Conservation (phyloP, 2,329 filamentous ascomycete species). For the Ploettnerulaceae sp. region DNA sequence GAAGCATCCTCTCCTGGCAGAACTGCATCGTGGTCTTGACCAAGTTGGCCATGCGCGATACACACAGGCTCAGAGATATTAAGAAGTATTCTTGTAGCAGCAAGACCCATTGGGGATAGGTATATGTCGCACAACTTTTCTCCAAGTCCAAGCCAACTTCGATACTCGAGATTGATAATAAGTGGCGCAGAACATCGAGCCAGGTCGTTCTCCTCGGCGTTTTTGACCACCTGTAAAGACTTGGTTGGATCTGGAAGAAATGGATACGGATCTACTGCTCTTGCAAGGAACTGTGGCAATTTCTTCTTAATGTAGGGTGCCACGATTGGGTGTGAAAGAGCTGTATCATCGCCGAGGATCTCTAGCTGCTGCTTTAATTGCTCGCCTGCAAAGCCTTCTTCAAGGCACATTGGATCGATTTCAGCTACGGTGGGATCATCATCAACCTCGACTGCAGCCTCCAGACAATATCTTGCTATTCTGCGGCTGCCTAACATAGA, state of each 20-base stretch:
- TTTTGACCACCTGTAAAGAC: slow-evolving; percentile 9
- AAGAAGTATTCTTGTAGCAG: slow-evolving; percentile 22
- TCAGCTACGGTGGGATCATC: slow-evolving; percentile 60
- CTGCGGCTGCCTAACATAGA: slow-evolving; percentile 52
- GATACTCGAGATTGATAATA: slow-evolving; percentile 20
- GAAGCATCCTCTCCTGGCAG: neutral
- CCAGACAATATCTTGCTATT: slow-evolving; percentile 57
- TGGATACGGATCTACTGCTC: slow-evolving; percentile 56
- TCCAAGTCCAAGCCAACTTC: slow-evolving; percentile 30
- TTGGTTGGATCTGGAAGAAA: slow-evolving; percentile 52
- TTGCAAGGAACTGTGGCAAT: slow-evolving; percentile 47
- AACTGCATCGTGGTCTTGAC: neutral
- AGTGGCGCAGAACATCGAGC: neutral
- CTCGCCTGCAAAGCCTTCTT: slow-evolving; percentile 58
- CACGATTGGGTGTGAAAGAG: slow-evolving; percentile 57
- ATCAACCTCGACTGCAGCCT: slow-evolving; percentile 62
- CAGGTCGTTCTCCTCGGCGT: neutral
- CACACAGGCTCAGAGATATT: slow-evolving; percentile 20
- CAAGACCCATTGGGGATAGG: slow-evolving; percentile 15
- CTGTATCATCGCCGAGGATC: slow-evolving; percentile 50
- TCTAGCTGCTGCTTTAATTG: slow-evolving; percentile 53
- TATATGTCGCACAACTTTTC: slow-evolving; percentile 24
- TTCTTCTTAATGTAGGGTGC: slow-evolving; percentile 49
- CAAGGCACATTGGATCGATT: slow-evolving; percentile 57
- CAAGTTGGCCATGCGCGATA: neutral